Base-by-base conservation (phyloP, 2,329 filamentous ascomycete genomes). In the Aschersonia sp. region DNA sequence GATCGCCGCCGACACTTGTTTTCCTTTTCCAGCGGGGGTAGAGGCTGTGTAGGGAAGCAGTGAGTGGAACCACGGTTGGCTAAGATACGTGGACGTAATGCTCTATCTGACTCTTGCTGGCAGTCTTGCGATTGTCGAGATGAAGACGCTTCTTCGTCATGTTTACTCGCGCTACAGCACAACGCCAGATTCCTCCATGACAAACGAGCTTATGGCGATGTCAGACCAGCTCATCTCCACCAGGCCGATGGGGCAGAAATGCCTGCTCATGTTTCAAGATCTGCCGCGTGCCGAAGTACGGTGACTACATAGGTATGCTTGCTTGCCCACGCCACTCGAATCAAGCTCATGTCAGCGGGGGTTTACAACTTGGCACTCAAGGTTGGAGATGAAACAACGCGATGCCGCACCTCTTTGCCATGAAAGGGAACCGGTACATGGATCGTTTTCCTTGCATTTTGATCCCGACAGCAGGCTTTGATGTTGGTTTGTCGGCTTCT, bases 221-320 rank as follows among this genome's bases (percentile, higher is more conserved):
- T 72, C 77, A 29, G 80, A 85, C 56, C 80, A 84, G 58, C 67
- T 84, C 32, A 83, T 85, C 48, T 82, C 81, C 6, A 75, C 79
- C 12, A 69, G 81, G 44, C 81, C 81, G 0, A 59, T 70, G 42
- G 78, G 74, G 5, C 74, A 82, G 58, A 73, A 61, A 47, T 85
- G 81, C 53, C 62, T 77, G 48, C 57, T 85, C 45, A 66, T 61
- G 45, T 74, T 80, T 50, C 55, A 67, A 10, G 65, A 69, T 30
- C 49, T 63, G 10, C 52, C 50, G 12, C 20, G 35, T 38, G 2
- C 35, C 35, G 35, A 38, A 38, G 20, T 2, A 20, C 2, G 20
- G 20, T 20, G 20, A 20, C 20, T 20, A n/a, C n/a, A n/a, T n/a
- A 20, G 20, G 20, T 20, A 20, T 20, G 20, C 20, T 20, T 20